Percentiles rank a stretch among this genome's conserved stretches.
These are phyloP conservation scores for Nothophytophthora sp. DNA, from an alignment of 352 stramenopile species.

Conservation along the genomic window DNA sequence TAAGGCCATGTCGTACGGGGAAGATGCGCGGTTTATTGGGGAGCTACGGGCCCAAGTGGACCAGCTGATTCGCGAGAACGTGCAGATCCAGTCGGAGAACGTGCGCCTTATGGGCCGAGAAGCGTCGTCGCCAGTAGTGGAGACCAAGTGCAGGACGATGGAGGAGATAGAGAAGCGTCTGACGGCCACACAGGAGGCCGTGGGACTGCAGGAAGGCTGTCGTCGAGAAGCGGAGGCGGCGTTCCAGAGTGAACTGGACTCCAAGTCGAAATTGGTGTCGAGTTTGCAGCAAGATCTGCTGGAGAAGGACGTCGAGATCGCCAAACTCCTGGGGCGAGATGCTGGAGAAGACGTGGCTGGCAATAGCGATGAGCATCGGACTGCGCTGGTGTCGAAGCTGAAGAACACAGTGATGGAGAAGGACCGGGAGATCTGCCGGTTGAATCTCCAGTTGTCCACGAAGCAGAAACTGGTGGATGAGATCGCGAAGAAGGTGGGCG, in stretches of 20 bases:
- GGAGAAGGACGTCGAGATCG: constrained; percentile 52
- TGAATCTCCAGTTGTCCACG: constrained; percentile 79
- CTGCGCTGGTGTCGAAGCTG: constrained; percentile 50
- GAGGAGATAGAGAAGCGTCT: constrained; percentile 41
- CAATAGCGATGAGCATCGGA: constrained; percentile 23
- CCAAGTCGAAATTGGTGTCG: constrained; percentile 25
- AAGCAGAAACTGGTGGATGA: constrained; percentile 83
- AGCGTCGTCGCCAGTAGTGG: constrained; percentile 1
- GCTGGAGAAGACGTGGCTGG: constrained; percentile 30
- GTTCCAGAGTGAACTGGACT: constrained; percentile 46
- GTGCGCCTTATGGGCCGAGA: constrained; percentile 30
- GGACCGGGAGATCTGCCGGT: constrained; percentile 78
- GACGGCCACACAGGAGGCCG: constrained; percentile 31
- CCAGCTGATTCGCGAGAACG: constrained; percentile 57
- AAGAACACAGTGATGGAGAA: constrained; percentile 62
- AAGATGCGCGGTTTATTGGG: constrained; percentile 34
- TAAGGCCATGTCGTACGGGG: constrained; percentile 14
- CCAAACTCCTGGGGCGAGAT: constrained; percentile 37
- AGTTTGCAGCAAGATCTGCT: constrained; percentile 36
- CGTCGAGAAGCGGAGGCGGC: constrained; percentile 51
- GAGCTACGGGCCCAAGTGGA: constrained; percentile 63
- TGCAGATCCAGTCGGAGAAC: constrained; percentile 65
- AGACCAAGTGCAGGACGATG: constrained; percentile 29
- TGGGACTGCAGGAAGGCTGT: constrained; percentile 43
- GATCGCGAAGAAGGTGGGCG: constrained; percentile 59